phyloP scores from a whole-genome alignment of 164 flowering plant species.

The Taxillus chinensis region DNA sequence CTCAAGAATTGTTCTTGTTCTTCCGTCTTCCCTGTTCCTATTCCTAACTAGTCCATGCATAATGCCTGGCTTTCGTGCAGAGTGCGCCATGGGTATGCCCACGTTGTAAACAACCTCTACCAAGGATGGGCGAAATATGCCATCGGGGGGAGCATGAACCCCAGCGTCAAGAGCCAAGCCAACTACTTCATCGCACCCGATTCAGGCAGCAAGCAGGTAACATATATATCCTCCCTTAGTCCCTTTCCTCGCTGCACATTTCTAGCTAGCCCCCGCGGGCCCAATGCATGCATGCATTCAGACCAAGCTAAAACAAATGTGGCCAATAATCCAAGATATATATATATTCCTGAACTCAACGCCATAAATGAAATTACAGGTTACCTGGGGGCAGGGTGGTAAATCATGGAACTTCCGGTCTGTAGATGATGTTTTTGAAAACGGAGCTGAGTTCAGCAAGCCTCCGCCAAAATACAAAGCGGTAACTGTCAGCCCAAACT shows the following conservation, averaged over 20 bases:
- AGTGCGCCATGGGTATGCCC: conserved; percentile 76
- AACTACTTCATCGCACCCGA: conserved; percentile 64
- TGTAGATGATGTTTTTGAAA: conserved; percentile 3
- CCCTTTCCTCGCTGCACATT: neutral
- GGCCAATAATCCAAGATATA: neutral
- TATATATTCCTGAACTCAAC: neutral
- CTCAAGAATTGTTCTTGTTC: no score
- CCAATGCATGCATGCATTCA: neutral
- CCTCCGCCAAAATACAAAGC: no score
- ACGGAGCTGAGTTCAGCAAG: neutral
- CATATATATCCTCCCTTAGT: no score
- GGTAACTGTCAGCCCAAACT: neutral
- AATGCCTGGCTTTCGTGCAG: conserved; percentile 20
- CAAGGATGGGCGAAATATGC: conserved; percentile 70
- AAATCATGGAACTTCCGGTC: conserved; percentile 26
- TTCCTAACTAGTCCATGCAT: no score
- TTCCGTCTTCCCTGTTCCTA: no score
- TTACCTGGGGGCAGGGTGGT: conserved; percentile 35
- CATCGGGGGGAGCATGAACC: conserved; percentile 69
- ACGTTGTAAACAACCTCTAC: conserved; percentile 71
- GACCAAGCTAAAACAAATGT: neutral
- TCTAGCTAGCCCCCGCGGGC: neutral
- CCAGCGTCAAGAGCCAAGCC: conserved; percentile 60
- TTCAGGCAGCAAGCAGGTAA: conserved; percentile 40
- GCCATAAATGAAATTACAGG: conserved; percentile 18